A percentile compares a stretch with the other conserved stretches of the same genome.
Evolutionary conservation across 2,329 filamentous ascomycete genomes (phyloP).

Genomic region (Aspergillus calidoustus): DNA sequence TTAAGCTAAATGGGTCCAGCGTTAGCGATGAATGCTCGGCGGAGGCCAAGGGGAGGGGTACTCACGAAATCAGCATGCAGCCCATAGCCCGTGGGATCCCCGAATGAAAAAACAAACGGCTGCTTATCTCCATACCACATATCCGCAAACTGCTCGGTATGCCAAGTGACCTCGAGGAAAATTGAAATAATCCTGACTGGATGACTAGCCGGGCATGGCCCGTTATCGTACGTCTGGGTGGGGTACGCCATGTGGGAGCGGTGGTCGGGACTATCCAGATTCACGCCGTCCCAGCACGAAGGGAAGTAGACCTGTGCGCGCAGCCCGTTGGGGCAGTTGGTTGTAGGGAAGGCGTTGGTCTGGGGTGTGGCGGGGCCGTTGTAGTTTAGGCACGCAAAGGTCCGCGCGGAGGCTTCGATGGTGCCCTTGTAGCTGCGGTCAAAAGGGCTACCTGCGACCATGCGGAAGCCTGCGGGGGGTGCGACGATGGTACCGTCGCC

Average conservation of each 20-base stretch:
- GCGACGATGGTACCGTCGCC: constrained; percentile 66
- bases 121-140: constrained; percentile 44
- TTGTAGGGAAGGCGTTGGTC: constrained; percentile 24
- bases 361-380: constrained; percentile 11
- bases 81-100: constrained; percentile 17
- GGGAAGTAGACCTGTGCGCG: constrained; percentile 38
- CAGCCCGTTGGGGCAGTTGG: constrained; percentile 38
- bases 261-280: constrained; percentile 34
- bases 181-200: constrained; percentile 60
- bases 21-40: neutral
- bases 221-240: constrained; percentile 10
- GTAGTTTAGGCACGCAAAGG: constrained; percentile 14
- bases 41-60: neutral
- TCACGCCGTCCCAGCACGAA: constrained; percentile 38
- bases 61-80: constrained; percentile 15
- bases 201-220: constrained; percentile 35
- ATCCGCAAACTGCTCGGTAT: constrained; percentile 56
- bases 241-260: constrained; percentile 37
- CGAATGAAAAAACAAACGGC: constrained; percentile 11
- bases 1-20: neutral
- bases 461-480: constrained; percentile 73
- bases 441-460: constrained; percentile 68
- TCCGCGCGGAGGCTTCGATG: neutral
- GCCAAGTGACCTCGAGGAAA: constrained; percentile 64
- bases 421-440: constrained; percentile 53